Conservation (phyloP, 345 rosid species). For the Euphorbia lathyris region DNA sequence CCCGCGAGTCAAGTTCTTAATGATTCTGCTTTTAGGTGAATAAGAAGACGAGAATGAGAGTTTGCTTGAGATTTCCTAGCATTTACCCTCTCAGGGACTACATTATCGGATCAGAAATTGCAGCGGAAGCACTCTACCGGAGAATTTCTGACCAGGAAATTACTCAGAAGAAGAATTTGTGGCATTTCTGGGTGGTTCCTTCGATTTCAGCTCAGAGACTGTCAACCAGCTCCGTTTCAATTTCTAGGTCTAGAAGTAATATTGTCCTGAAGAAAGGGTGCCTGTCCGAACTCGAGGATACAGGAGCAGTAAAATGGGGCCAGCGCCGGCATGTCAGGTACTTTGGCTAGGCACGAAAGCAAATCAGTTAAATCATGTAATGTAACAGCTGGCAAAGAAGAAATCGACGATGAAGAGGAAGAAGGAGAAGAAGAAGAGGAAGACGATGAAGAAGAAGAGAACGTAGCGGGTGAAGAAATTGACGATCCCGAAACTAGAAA, state of each 20-base stretch:
- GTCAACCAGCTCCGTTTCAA: constrained; percentile 13
- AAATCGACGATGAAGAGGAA: not conserved
- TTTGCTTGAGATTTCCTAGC: constrained; percentile 75
- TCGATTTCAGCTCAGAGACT: constrained; percentile 8
- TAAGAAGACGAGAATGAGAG: constrained; percentile 49
- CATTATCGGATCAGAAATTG: constrained; percentile 54
- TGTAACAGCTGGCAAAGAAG: constrained; percentile 8
- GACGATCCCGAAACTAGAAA: not conserved
- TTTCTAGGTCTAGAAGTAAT: constrained; percentile 14
- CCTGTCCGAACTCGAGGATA: constrained; percentile 48
- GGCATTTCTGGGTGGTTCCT: constrained; percentile 66
- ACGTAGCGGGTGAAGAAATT: not conserved
- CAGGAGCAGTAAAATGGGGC: constrained; percentile 72
- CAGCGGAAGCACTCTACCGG: constrained; percentile 59
- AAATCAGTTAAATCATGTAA: not conserved
- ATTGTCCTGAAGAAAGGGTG: constrained; percentile 34
- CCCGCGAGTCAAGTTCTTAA: not conserved
- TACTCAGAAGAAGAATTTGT: constrained; percentile 33
- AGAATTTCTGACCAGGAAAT: constrained; percentile 55
- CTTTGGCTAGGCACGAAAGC: constrained; percentile 9
- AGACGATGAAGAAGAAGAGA: constrained; percentile 13
- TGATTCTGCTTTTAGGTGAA: constrained; percentile 45
- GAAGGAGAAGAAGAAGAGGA: constrained; percentile 15
- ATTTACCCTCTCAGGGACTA: constrained; percentile 44
- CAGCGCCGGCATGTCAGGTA: constrained; percentile 58